Conservation (phyloP, 2,329 filamentous ascomycete species). For the Cladosporium oxysporum region DNA sequence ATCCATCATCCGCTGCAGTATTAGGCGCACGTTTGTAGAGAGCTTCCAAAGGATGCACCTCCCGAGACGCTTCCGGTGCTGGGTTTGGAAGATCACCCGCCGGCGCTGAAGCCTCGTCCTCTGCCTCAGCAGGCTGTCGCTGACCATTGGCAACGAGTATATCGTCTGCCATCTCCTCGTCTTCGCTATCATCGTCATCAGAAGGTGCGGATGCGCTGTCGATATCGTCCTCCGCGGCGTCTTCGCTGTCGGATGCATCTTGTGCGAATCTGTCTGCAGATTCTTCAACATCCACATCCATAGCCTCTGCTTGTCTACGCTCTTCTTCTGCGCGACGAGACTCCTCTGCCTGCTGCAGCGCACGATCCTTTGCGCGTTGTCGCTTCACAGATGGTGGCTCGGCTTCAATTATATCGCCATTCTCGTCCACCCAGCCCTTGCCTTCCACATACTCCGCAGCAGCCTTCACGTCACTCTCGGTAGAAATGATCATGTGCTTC, state of each 20-base stretch:
- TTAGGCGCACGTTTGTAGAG: constrained; percentile 75
- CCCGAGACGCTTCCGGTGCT: constrained; percentile 21
- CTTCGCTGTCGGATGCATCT: constrained; percentile 22
- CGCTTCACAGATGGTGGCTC: constrained; percentile 35
- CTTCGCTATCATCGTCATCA: constrained; percentile 13
- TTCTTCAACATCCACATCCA: constrained; percentile 14
- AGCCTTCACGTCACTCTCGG: constrained; percentile 11
- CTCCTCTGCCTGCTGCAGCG: constrained; percentile 4
- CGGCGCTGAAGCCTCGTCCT: neutral
- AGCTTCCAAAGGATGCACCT: constrained; percentile 83
- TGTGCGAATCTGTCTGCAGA: constrained; percentile 19
- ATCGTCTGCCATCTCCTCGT: constrained; percentile 16
- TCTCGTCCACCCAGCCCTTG: constrained; percentile 82
- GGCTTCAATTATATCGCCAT: constrained; percentile 72
- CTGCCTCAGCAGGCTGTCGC: too few species aligned
- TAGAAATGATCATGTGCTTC: constrained; percentile 38
- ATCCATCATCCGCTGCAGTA: constrained; percentile 39
- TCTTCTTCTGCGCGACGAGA: constrained; percentile 10
- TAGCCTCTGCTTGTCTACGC: neutral
- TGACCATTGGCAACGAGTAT: neutral
- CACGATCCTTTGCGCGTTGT: constrained; percentile 34
- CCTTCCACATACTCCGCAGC: constrained; percentile 73
- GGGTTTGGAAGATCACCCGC: neutral
- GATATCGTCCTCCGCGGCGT: constrained; percentile 8
- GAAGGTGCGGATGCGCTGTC: constrained; percentile 11